phyloP scores from a whole-genome alignment of 257 asterid genomes.

The Apocynum venetum region DNA sequence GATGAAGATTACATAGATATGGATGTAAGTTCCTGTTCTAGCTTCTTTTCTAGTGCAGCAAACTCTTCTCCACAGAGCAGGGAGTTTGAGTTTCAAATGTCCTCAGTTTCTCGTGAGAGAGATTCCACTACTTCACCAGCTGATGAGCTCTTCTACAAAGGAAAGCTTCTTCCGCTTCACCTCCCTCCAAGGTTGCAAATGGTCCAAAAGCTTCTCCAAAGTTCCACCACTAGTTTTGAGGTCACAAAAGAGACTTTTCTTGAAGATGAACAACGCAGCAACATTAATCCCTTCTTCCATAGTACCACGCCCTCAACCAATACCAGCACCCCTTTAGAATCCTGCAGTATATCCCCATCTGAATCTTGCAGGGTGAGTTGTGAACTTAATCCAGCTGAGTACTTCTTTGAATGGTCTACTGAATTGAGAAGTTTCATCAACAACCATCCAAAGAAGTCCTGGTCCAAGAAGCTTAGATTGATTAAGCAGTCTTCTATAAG shows the following conservation, averaged over 20 bases:
- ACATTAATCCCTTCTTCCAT: slow-evolving; percentile 11
- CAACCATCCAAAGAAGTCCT: slow-evolving; percentile 33
- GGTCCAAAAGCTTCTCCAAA: slow-evolving; percentile 43
- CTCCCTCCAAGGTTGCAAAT: slow-evolving; percentile 61
- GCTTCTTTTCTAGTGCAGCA: slow-evolving; percentile 3
- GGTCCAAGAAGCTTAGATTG: slow-evolving; percentile 46
- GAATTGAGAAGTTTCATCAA: slow-evolving; percentile 44
- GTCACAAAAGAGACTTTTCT: slow-evolving; percentile 11
- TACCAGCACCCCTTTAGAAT: slow-evolving; percentile 40
- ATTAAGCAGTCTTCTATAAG: slow-evolving; percentile 32
- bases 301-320: slow-evolving; percentile 40
- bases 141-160: slow-evolving; percentile 86
- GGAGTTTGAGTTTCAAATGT: slow-evolving; percentile 85
- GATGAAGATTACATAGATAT: slow-evolving; percentile 53
- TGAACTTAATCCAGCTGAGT: slow-evolving; percentile 64
- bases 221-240: slow-evolving; percentile 18
- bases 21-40: slow-evolving; percentile 26
- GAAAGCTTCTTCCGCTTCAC: slow-evolving; percentile 84
- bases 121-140: slow-evolving; percentile 51
- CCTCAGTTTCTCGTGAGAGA: slow-evolving; percentile 26
- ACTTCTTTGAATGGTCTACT: slow-evolving; percentile 68
- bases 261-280: slow-evolving; percentile 15
- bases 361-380: slow-evolving; percentile 74
- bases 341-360: slow-evolving; percentile 61
- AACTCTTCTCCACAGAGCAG: slow-evolving; percentile 32